phyloP scores from a whole-genome alignment of 2,329 filamentous ascomycete genomes.

The Pyrenophora graminea region DNA sequence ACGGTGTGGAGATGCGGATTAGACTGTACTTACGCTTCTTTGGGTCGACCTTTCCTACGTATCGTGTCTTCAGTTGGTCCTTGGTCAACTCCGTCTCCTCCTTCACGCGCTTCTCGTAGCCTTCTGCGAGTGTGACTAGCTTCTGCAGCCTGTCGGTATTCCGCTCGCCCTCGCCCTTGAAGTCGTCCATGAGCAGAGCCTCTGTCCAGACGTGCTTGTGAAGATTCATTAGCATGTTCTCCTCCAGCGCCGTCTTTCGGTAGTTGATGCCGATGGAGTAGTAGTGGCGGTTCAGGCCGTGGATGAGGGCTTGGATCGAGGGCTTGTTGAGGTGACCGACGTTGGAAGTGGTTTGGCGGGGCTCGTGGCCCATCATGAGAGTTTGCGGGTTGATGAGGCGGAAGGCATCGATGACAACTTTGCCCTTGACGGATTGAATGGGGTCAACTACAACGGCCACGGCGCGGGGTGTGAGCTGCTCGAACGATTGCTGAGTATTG shows the following conservation, averaged over 20 bases:
- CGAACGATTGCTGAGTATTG: slow-evolving; percentile 99
- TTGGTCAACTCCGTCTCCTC: slow-evolving; percentile 97
- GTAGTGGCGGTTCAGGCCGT: slow-evolving; percentile 97
- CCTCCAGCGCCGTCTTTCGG: slow-evolving; percentile 93
- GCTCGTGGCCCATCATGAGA: slow-evolving; percentile 96
- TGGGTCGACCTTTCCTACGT: slow-evolving; percentile 97
- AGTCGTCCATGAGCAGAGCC: slow-evolving; percentile 95
- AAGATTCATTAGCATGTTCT: slow-evolving; percentile 99
- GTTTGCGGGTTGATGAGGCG: slow-evolving; percentile 97
- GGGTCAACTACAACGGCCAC: slow-evolving; percentile 98
- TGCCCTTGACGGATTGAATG: slow-evolving; percentile 99
- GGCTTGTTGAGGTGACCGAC: slow-evolving; percentile 98
- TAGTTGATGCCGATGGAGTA: slow-evolving; percentile 99
- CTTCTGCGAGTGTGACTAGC: slow-evolving; percentile 86
- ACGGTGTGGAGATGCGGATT: neutral
- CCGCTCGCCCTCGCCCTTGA: slow-evolving; percentile 77
- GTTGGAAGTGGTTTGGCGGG: slow-evolving; percentile 96
- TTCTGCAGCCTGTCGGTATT: slow-evolving; percentile 87
- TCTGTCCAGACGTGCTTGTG: slow-evolving; percentile 99
- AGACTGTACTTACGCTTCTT: slow-evolving; percentile 75
- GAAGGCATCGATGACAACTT: slow-evolving; percentile 99
- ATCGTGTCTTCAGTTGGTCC: slow-evolving; percentile 97
- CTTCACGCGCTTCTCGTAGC: slow-evolving; percentile 98
- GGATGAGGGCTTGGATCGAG: slow-evolving; percentile 98
- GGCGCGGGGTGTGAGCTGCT: slow-evolving; percentile 93